These are phyloP conservation scores for Blastocystis sp. DNA, from an alignment of 352 stramenopile species.

Conservation along the genomic window DNA sequence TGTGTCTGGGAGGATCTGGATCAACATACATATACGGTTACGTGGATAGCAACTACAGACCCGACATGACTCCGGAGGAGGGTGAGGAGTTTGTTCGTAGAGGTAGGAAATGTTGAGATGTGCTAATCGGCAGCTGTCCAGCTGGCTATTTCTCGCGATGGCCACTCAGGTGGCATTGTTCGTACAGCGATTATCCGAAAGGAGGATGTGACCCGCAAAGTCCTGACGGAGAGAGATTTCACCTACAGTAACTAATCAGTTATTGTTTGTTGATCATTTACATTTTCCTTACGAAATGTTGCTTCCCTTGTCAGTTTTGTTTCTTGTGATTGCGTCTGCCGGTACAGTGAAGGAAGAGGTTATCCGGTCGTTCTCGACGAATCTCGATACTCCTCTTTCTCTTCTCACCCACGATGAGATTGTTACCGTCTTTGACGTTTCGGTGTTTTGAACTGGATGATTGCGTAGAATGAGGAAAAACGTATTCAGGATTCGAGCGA, in stretches of 20 bases:
- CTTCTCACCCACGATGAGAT: neutral
- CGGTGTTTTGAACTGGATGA: neutral
- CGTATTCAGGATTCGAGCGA: neutral
- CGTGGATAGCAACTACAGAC: constrained; percentile 55
- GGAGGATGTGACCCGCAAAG: neutral
- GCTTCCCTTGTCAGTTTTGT: neutral
- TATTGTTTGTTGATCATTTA: constrained; percentile 17
- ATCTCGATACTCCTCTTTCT: constrained; percentile 3
- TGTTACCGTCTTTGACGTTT: neutral
- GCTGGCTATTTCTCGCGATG: constrained; percentile 55
- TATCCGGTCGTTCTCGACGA: neutral
- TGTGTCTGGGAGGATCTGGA: constrained; percentile 48
- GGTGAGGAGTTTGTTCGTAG: constrained; percentile 51
- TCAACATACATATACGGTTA: constrained; percentile 57
- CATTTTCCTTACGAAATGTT: neutral
- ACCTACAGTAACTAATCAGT: constrained; percentile 12
- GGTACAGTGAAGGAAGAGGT: neutral
- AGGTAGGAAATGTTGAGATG: neutral
- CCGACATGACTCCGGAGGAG: constrained; percentile 41
- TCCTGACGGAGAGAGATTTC: constrained; percentile 45
- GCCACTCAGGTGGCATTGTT: constrained; percentile 47
- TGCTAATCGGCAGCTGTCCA: constrained; percentile 39
- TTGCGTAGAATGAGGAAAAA: neutral
- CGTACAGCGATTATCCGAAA: constrained; percentile 36
- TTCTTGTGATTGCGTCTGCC: neutral